Evolutionary conservation across 495 filamentous ascomycete genomes (phyloP).

Genomic region (Penicillium atrosanguineum): DNA sequence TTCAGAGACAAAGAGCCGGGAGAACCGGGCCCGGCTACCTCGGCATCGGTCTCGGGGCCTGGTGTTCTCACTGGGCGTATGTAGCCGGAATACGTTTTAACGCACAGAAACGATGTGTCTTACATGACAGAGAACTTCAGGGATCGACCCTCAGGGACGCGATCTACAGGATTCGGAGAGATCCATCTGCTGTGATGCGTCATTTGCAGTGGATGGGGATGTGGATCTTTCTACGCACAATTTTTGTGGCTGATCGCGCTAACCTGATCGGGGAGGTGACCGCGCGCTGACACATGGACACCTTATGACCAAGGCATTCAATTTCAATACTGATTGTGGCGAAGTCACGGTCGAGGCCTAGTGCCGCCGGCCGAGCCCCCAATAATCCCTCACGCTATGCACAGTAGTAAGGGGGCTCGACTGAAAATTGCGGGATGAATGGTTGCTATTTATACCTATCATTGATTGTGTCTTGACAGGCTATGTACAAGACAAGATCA

Average conservation of each 20-base stretch:
- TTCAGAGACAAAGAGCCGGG: neutral
- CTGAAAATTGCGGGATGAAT: neutral
- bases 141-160: neutral
- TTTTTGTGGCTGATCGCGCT: neutral
- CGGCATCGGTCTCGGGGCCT: neutral
- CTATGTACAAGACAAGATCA: constrained; percentile 9
- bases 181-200: neutral
- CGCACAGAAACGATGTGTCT: neutral
- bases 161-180: neutral
- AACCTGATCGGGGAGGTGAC: neutral
- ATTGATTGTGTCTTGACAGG: neutral
- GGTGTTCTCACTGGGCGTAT: too few species aligned
- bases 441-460: neutral
- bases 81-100: too few species aligned
- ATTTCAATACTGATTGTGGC: neutral
- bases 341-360: neutral
- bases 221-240: neutral
- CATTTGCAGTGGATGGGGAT: neutral
- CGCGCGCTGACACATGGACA: neutral
- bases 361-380: neutral
- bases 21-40: constrained; percentile 1
- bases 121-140: neutral
- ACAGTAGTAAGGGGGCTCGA: neutral
- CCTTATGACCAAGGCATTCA: constrained; percentile 6
- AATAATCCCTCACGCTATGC: neutral